Conservation (phyloP, 371 early-diverging fungal genomes). For the Synchytrium microbalum region DNA sequence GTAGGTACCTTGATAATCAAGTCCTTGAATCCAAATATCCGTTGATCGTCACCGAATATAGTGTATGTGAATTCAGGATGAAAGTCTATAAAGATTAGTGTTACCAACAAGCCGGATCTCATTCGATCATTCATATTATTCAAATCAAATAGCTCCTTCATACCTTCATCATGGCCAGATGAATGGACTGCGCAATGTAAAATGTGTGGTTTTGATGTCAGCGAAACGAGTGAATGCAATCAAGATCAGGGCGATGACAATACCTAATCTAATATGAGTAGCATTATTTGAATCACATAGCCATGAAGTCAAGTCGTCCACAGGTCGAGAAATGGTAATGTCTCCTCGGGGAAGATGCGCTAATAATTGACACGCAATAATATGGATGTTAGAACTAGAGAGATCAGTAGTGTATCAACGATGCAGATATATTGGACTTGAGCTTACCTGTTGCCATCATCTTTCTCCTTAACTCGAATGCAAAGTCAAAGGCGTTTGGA, state of each 20-base stretch:
- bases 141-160: background rate
- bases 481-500: too few relatives aligned
- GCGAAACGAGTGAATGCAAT: background rate
- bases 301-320: background rate
- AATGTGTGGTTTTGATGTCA: background rate
- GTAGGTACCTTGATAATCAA: constrained; percentile 54
- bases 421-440: too few relatives aligned
- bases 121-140: background rate
- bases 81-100: too few relatives aligned
- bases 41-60: constrained; percentile 82
- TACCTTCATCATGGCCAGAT: background rate
- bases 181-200: background rate
- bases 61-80: constrained; percentile 78
- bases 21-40: constrained; percentile 80
- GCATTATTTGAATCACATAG: background rate
- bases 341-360: too few relatives aligned
- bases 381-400: too few relatives aligned
- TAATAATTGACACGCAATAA: too few relatives aligned
- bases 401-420: too few relatives aligned
- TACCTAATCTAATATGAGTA: background rate
- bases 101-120: too few relatives aligned
- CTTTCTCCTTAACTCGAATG: too few relatives aligned
- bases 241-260: background rate
- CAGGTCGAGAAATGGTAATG: background rate
- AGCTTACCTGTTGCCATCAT: too few relatives aligned